Evolutionary conservation across 78 protist genomes (phyloP), one percentile per base, ranked within the genome.

Genomic region (Speleostelium caveatum): DNA sequence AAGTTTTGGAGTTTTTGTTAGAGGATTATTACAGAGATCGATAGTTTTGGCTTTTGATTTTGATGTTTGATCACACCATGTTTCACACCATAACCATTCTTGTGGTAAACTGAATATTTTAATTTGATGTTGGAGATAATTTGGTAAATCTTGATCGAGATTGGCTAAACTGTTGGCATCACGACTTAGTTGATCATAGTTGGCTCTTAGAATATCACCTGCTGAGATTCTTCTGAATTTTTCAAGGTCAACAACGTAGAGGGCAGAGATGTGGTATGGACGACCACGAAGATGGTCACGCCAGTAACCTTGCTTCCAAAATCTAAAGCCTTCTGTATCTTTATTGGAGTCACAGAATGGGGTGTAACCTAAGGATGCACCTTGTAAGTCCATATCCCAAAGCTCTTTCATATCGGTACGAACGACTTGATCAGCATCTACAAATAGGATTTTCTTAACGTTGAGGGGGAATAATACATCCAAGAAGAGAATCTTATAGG

Each of bases 1-100:
- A n/a, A 98, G 87, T 79, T 98, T 98, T 72, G 98, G 98, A 61
- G 97, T 96, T 69, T 98, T 98, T 19, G 99, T 99, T 39, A 89
- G 28, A 21, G 99, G 99, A 73, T 98, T 98, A 87, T 99, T 99
- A 94, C 99, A 99, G 30, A 99, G 95, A 61, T 99, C 99, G 35
- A 99, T 98, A 4, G 99, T 98, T 95, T 98, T 98, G 30, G 99
- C 99, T 2, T 28, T 42, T 1, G 69, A 26, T 67, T 94, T 95
- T 49, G 86, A 32, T n/a, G 17, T 72, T 42, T 96, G 90, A 33
- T 80, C 36, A 93, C 99, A 98, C 99, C 99, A 99, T 12, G 99
- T 96, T 75, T 99, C 99, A 66, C 99, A 98, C 98, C 98, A 98
- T 35, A 98, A 93, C 99, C 99, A 98, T 53, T 98, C 98, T 73